Conservation (phyloP, 768 basidiomycete genomes). For the Tulasnella calospora region DNA sequence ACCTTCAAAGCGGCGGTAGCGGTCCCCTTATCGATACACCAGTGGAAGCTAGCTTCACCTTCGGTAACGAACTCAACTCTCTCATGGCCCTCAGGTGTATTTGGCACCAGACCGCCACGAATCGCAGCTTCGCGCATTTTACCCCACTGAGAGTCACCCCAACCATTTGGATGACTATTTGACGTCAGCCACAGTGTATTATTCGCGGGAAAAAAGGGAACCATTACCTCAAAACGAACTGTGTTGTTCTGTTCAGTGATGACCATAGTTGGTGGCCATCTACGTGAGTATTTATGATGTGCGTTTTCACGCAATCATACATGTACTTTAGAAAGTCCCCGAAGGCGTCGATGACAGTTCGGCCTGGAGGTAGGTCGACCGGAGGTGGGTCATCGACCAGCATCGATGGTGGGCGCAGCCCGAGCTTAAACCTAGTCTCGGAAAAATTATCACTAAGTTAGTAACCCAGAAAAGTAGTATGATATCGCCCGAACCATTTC, state of each 20-base stretch:
- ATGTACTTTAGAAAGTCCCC: constrained; percentile 7
- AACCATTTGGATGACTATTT: constrained; percentile 40
- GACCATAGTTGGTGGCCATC: neutral
- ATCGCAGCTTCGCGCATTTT: constrained; percentile 46
- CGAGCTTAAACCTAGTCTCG: neutral
- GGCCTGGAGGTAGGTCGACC: neutral
- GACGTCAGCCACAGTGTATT: constrained; percentile 6
- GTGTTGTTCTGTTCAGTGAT: neutral
- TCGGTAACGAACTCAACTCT: constrained; percentile 49
- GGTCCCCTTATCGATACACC: constrained; percentile 41
- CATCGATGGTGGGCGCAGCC: neutral
- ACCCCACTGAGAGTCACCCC: constrained; percentile 44
- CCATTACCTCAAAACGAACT: neutral
- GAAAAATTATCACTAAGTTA: neutral
- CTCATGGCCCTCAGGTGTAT: constrained; percentile 38
- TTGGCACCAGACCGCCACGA: constrained; percentile 41
- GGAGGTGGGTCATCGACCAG: neutral
- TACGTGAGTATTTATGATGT: neutral
- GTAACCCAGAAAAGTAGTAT: too few species aligned
- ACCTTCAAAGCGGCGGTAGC: constrained; percentile 35
- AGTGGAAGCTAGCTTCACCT: constrained; percentile 52
- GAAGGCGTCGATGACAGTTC: neutral
- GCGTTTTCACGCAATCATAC: neutral
- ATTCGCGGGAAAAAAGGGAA: constrained; percentile 28
- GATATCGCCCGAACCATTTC: neutral